Base-by-base conservation (phyloP, 352 stramenopile species). In the Phytophthora pistaciae region DNA sequence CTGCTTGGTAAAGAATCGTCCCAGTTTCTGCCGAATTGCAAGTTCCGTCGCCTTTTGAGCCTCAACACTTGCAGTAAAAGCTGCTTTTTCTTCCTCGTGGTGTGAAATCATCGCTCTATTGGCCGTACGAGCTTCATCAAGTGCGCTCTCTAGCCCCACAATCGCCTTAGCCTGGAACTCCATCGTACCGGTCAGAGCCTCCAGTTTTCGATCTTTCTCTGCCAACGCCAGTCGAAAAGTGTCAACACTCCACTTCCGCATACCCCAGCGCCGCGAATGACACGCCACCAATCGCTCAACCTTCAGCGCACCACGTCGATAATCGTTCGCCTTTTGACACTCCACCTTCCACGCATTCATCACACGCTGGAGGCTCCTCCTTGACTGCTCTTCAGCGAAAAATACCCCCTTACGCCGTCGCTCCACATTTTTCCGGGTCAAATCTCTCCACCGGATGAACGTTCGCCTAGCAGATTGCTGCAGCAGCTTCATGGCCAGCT, bases 1-100 rank as follows among this genome's bases (percentile, higher is more conserved):
- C 31, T 77, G 76, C n/a, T 67, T 85, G 1, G 63, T 61, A 7
- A 86, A 75, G 40, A 80, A 85, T 1, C 52, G 56, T 0, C 70
- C 76, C 11, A 83, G 21, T 64, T 78, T 76, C n/a, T 79, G 52
- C 25, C 71, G 62, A 38, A 86, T 62, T 27, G 60, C 62, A 14
- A 71, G n/a, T 16, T 71, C 65, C 36, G 63, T 33, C n/a, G 40
- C 60, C 13, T 23, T 50, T 3, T 68, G 48, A 5, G 16, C 42
- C 29, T 74, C 25, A 10, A 67, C 42, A n/a, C 46, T 59, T 38
- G 60, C 50, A 14, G 21, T 20, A 33, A 56, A 54, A 6, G 8
- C 29, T 11, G 13, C 13, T 8, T 64, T 68, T 52, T 75, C 66
- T 44, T 74, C 55, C 29, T 74, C 66, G 14, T 72, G 56, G 14